phyloP scores from a whole-genome alignment of 306 rosid species.

The Clitoria ternatea region DNA sequence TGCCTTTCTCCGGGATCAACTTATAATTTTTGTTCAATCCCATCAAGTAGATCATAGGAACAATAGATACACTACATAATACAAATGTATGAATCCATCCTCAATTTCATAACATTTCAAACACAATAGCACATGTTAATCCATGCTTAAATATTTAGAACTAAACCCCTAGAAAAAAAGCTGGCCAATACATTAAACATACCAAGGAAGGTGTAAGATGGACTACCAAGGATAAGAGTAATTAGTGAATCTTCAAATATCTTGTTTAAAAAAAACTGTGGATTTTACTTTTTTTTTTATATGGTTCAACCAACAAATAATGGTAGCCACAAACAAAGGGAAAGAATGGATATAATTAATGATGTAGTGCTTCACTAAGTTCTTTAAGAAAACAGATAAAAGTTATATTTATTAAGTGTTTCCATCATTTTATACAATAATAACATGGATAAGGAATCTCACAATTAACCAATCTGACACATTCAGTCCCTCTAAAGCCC shows the following conservation, averaged over 20 bases:
- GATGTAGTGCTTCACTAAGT: not conserved
- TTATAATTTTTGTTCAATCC: no score
- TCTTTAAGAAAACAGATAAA: not conserved
- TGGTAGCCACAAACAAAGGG: not conserved
- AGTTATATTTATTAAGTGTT: not conserved
- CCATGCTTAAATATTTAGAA: not conserved
- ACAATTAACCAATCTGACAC: no score
- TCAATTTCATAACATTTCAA: no score
- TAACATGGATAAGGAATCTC: conserved; percentile 28
- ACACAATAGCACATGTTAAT: not conserved
- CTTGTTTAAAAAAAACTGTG: not conserved
- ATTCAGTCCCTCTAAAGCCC: no score
- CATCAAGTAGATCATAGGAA: no score
- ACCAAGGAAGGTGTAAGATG: not conserved
- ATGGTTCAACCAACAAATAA: not conserved
- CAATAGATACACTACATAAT: no score
- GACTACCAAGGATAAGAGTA: not conserved
- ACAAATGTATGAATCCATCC: no score
- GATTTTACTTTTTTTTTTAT: no score
- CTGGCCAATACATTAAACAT: not conserved
- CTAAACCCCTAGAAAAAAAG: no score
- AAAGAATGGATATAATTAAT: not conserved
- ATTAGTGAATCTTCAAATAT: not conserved
- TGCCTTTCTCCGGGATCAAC: no score
- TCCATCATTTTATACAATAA: not conserved